Evolutionary conservation across 176 grass and related monocot species (phyloP).

Genomic region (Lolium perenne): DNA sequence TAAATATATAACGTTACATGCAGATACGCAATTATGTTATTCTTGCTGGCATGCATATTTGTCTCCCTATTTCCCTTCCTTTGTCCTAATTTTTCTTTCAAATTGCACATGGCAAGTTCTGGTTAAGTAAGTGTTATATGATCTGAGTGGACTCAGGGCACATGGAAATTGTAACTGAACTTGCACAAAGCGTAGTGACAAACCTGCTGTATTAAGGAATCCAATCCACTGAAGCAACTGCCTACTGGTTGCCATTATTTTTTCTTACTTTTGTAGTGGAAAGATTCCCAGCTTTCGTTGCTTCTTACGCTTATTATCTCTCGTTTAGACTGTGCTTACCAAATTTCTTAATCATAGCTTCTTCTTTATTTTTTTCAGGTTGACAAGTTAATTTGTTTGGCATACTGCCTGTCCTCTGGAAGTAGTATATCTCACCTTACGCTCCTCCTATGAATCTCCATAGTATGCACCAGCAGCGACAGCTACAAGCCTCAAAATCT

Average conservation of each 20-base stretch:
- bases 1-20: too few relatives aligned
- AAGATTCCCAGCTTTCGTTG: background rate
- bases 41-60: too few relatives aligned
- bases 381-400: constrained; percentile 9
- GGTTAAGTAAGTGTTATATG: too few relatives aligned
- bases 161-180: background rate
- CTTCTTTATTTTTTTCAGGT: constrained; percentile 22
- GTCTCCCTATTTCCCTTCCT: too few relatives aligned
- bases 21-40: too few relatives aligned
- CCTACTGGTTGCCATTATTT: background rate
- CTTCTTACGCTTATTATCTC: background rate
- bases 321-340: background rate
- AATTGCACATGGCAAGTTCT: too few relatives aligned
- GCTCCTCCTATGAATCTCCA: constrained; percentile 38
- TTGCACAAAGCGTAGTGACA: background rate
- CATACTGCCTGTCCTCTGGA: background rate
- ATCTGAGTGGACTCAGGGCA: background rate
- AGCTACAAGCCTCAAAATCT: constrained; percentile 33
- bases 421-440: constrained; percentile 16
- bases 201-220: background rate
- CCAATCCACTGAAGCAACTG: background rate
- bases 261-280: background rate
- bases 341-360: constrained; percentile 14
- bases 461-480: background rate
- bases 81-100: too few relatives aligned